phyloP scores from a whole-genome alignment of 441 rosid species.

The Syzygium syzygioides region DNA sequence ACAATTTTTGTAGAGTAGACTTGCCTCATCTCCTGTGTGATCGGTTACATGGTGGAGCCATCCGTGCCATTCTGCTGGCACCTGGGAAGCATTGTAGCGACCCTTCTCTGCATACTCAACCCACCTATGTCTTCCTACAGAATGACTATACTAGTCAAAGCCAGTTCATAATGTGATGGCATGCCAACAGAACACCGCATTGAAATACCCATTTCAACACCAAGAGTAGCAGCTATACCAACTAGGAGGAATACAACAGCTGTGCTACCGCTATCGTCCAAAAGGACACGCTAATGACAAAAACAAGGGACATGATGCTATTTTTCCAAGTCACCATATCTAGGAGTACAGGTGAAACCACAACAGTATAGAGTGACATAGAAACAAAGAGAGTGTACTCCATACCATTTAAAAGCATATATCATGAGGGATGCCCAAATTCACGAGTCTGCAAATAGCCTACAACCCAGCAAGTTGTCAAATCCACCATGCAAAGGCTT shows the following conservation, averaged over 20 bases:
- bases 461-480: neutral
- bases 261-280: neutral
- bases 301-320: neutral
- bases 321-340: neutral
- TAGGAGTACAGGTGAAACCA: neutral
- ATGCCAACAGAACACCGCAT: neutral
- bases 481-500: neutral
- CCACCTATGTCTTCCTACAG: slow-evolving; percentile 90
- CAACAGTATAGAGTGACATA: neutral
- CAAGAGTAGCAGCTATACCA: neutral
- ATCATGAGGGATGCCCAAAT: neutral
- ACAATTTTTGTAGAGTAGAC: neutral
- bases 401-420: neutral
- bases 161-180: neutral
- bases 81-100: slow-evolving; percentile 97
- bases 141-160: slow-evolving; percentile 4
- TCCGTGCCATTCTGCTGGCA: slow-evolving; percentile 99
- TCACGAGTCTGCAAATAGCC: neutral
- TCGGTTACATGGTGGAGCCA: slow-evolving; percentile 95
- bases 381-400: neutral
- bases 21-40: slow-evolving; percentile 95
- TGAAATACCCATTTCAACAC: neutral
- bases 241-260: neutral
- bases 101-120: slow-evolving; percentile 82
- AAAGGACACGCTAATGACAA: neutral